Base-by-base conservation (phyloP, 1,139 yeast species). In the Zygosaccharomyces sapae region DNA sequence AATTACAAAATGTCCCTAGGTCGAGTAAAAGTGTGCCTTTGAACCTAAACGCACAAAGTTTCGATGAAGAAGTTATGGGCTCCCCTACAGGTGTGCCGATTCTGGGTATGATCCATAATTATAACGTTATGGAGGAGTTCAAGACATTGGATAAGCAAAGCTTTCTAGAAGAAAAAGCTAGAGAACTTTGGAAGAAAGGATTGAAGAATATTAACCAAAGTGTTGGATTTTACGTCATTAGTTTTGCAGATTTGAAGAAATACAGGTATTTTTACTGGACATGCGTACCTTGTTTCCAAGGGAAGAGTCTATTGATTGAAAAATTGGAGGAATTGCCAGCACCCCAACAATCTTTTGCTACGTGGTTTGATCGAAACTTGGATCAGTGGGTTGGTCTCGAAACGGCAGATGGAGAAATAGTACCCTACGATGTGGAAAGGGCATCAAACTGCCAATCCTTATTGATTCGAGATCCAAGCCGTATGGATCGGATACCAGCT, bases 261-360 rank as follows among this genome's bases (percentile, higher is more conserved):
- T 89, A 86, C 70, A 81, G 78, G 58, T 92, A 86, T 62, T 85
- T 79, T 59, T 90, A 90, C 66, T 92, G 98, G 98, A 76, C 86
- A 56, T 86, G 90, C 4, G 81, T 80, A 55, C 97, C 97, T 0
- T 71, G 77, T 0, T 67, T 87, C 16, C 70, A 71, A 65, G 19
- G 79, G 80, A 84, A 52, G 31, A 10, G 49, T 54, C n/a, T 47
- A 22, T 12, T 25, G n/a, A 49, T 57, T 33, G 33, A 43, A 10
- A 20, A 55, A 6, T 30, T 41, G 0, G 25, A 44, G 5, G 6
- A 20, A 18, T 1, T 47, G 43, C 16, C 46, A 34, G 3, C 42
- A 12, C 22, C 43, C 43, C 10, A 54, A 3, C 44, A 49, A 2
- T 1, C 29, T 38, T 33, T 51, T 61, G 4, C 53, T 48, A 16